A percentile compares a stretch with the other conserved stretches of the same genome.
Conservation (phyloP, 164 flowering plant species). For the Berberis vulgaris region DNA sequence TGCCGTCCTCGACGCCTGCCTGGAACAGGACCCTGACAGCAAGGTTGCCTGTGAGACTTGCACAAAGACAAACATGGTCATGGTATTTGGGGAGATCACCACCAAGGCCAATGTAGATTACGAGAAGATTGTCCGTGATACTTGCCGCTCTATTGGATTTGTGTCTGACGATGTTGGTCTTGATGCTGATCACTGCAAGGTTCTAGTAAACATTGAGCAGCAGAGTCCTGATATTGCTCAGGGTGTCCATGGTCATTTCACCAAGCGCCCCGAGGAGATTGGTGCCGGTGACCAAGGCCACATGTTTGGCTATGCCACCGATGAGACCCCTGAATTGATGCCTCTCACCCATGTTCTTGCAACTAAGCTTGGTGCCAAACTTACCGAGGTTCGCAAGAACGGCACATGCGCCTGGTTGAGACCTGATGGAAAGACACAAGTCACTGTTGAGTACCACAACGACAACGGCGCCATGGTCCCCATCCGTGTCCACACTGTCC, state of each 20-base stretch:
- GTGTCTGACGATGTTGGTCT: conserved; percentile 62
- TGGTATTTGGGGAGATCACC: conserved; percentile 70
- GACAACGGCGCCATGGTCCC: conserved; percentile 68
- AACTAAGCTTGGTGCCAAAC: conserved; percentile 55
- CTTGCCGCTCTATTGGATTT: conserved; percentile 53
- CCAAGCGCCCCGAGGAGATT: conserved; percentile 62
- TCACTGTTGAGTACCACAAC: conserved; percentile 57
- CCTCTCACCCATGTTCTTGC: conserved; percentile 60
- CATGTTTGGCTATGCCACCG: conserved; percentile 71
- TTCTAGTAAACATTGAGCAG: conserved; percentile 64
- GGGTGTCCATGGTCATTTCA: conserved; percentile 65
- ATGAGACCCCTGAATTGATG: conserved; percentile 66
- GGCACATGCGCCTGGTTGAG: conserved; percentile 64
- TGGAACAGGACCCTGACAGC: conserved; percentile 60
- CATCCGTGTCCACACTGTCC: conserved; percentile 56
- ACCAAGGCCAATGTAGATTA: conserved; percentile 57
- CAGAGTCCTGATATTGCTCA: conserved; percentile 76
- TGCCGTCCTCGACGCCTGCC: conserved; percentile 70
- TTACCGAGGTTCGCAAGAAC: conserved; percentile 61
- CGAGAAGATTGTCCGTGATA: conserved; percentile 63
- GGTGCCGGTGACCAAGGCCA: conserved; percentile 72
- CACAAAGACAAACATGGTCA: conserved; percentile 67
- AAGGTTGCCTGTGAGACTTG: conserved; percentile 73
- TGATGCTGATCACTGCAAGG: conserved; percentile 71
- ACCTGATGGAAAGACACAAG: conserved; percentile 70